Percentiles rank a stretch among this genome's conserved stretches.
Conservation (phyloP, 345 rosid genomes). For the Eucalyptus albens region DNA sequence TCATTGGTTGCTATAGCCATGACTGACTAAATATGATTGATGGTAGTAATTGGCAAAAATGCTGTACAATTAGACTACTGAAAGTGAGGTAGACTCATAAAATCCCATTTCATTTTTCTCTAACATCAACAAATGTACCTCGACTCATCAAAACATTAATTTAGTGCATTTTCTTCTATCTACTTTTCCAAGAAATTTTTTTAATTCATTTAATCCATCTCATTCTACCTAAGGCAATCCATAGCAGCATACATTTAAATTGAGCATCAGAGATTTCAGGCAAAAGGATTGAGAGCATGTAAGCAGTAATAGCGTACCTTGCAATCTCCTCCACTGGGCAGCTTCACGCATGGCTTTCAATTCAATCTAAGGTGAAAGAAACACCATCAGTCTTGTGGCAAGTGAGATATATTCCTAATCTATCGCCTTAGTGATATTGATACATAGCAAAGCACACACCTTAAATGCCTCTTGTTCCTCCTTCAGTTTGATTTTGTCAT, state of each 20-base stretch:
- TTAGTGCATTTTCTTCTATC: background rate
- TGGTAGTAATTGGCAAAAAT: background rate
- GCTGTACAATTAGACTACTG: background rate
- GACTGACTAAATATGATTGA: background rate
- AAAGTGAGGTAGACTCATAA: background rate
- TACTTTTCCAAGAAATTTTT: background rate
- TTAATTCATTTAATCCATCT: background rate
- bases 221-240: background rate
- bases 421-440: background rate
- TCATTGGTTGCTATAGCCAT: background rate
- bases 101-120: background rate
- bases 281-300: background rate
- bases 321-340: conserved; percentile 88
- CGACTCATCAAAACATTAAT: background rate
- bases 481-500: conserved; percentile 80
- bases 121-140: background rate
- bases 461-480: conserved; percentile 81
- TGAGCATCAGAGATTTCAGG: background rate
- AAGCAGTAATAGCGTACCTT: conserved; percentile 34
- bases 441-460: conserved; percentile 27
- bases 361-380: conserved; percentile 39
- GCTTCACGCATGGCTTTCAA: conserved; percentile 85
- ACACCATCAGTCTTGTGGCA: background rate
- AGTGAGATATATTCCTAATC: background rate
- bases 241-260: background rate